A percentile compares a stretch with the other conserved stretches of the same genome.
phyloP scores from a whole-genome alignment of 305 asterid species.

The Coffea humblotiana region DNA sequence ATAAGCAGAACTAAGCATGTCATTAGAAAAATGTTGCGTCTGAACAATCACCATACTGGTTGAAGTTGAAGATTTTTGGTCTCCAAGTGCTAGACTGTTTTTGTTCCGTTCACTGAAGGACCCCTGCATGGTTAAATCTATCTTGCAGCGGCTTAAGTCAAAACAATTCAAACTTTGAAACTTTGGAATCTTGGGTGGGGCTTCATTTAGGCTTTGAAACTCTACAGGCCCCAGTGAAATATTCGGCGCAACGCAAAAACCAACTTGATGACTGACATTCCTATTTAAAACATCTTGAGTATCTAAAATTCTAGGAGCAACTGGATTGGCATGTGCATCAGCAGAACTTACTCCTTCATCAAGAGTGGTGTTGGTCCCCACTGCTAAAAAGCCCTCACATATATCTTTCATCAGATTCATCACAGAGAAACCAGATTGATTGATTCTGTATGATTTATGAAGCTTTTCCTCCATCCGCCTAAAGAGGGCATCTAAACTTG shows the following conservation, averaged over 20 bases:
- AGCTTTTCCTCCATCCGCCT: conserved; percentile 46
- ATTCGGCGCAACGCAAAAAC: not conserved
- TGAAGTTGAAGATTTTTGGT: conserved; percentile 30
- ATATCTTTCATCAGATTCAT: conserved; percentile 47
- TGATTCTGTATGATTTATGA: conserved; percentile 35
- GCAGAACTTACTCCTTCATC: conserved; percentile 41
- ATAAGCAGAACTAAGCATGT: conserved; percentile 27
- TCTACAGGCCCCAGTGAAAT: not conserved
- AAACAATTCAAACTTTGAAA: not conserved
- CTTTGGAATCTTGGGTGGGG: not conserved
- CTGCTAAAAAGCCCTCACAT: conserved; percentile 43
- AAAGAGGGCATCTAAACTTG: conserved; percentile 49
- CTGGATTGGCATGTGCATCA: conserved; percentile 31
- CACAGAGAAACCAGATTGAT: conserved; percentile 36
- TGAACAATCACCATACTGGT: conserved; percentile 31
- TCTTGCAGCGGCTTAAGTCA: conserved; percentile 3
- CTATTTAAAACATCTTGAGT: not conserved
- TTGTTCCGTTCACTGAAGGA: conserved; percentile 23
- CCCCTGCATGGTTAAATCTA: conserved; percentile 20
- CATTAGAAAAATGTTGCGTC: conserved; percentile 24
- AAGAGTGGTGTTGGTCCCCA: conserved; percentile 42
- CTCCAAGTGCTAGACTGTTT: conserved; percentile 27
- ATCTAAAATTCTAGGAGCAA: conserved; percentile 17
- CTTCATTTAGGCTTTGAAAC: not conserved
- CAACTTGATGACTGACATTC: not conserved